Conservation (phyloP, 2,329 filamentous ascomycete genomes). For the Fusarium scirpi region DNA sequence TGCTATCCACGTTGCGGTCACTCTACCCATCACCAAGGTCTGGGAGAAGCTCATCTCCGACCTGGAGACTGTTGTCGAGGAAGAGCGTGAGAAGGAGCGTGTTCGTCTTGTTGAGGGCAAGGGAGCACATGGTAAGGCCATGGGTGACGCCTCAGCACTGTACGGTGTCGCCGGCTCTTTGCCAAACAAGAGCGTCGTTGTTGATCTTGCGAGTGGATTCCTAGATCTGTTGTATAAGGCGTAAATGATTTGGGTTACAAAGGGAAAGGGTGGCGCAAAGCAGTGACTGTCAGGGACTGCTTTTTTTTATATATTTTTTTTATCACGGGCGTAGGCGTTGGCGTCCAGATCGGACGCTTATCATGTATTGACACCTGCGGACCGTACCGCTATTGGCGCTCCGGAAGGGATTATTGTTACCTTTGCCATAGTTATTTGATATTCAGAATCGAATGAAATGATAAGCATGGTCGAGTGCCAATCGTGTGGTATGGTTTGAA, state of each 20-base stretch:
- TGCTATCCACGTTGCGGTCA: constrained; percentile 94
- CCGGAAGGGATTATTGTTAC: background rate
- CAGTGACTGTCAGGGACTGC: constrained; percentile 1
- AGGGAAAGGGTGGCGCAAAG: constrained; percentile 4
- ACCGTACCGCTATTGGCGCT: background rate
- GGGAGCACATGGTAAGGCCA: constrained; percentile 71
- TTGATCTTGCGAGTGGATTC: constrained; percentile 89
- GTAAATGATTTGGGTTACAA: constrained; percentile 54
- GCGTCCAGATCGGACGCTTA: constrained; percentile 6
- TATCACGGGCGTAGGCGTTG: constrained; percentile 25
- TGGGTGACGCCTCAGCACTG: constrained; percentile 85
- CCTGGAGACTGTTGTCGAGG: constrained; percentile 73
- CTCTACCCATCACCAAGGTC: constrained; percentile 83
- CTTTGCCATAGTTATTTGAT: background rate
- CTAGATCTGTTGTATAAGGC: constrained; percentile 93
- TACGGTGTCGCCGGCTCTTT: constrained; percentile 96
- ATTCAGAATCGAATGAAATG: constrained; percentile 3
- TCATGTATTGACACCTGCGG: constrained; percentile 7
- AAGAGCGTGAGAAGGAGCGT: constrained; percentile 84
- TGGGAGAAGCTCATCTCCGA: constrained; percentile 85
- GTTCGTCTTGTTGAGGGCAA: constrained; percentile 78
- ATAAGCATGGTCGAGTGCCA: background rate
- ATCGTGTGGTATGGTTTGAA: background rate
- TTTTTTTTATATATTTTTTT: constrained; percentile 14
- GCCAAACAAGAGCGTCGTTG: constrained; percentile 95